Base-by-base conservation (phyloP, 2,329 filamentous ascomycete species). In the Cercospora sp. region DNA sequence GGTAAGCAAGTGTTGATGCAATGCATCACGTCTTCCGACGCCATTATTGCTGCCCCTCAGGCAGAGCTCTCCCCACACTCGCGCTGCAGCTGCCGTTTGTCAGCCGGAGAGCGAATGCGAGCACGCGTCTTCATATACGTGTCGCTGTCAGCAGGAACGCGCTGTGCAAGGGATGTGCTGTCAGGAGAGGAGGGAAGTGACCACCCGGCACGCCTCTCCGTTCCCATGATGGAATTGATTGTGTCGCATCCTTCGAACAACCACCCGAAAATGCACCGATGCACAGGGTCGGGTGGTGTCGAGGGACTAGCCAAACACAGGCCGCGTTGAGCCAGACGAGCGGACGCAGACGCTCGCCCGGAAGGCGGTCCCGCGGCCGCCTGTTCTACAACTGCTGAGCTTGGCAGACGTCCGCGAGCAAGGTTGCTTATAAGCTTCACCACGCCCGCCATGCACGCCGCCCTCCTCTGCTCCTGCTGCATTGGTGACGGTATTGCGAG, bases 1-100 rank as follows among this genome's bases (percentile, higher is more conserved):
- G 55, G 62, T 65, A 33, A 65, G 66, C 62, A 64, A 26, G 18
- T 42, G 33, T 28, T 64, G 66, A 64, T 64, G 57, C 58, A 57
- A 60, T 67, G 39, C 61, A 65, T 62, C 28, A 62, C 65, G 65
- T 60, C 57, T 60, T 57, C 20, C 30, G 45, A 61, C 66, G 66
- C 66, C 33, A 51, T 26, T 64, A 51, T 26, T 64, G 60, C 60
- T 62, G 60, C 66, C 63, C 66, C 31, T 58, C 62, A 20, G 48
- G 51, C 45, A 20, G 36, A 64, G 61, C 45, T 55, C 20, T 55
- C 48, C 48, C 61, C 61, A 26, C 61, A 20, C 18, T 20, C 30
- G 12, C 23, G 61, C 16, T 42, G 48, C 61, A 64, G 23, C 53
- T 30, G n/a, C 28, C n/a, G 51, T 57, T 30, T 13, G 51, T 57